Conservation (phyloP, 2,329 filamentous ascomycete species). For the Sclerotinia nivalis region DNA sequence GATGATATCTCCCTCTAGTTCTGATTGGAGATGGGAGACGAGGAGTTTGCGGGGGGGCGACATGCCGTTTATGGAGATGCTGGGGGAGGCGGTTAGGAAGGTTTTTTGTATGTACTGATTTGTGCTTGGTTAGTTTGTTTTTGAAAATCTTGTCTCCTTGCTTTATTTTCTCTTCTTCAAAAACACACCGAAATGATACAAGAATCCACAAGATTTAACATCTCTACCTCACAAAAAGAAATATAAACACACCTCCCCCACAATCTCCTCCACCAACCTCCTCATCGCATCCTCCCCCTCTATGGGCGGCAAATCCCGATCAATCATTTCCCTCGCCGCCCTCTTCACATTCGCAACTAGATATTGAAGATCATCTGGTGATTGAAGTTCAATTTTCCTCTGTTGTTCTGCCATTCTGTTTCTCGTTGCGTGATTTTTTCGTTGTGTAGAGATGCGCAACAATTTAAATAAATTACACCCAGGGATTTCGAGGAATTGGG, state of each 20-base stretch:
- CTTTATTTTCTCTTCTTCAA: too few species aligned
- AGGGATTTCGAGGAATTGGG: too few species aligned
- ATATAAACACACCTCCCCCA: conserved; percentile 54
- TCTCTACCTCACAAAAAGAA: not conserved
- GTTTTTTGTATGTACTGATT: conserved; percentile 61
- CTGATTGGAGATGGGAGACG: conserved; percentile 36
- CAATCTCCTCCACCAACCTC: conserved; percentile 58
- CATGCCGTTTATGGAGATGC: conserved; percentile 63
- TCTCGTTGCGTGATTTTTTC: not conserved
- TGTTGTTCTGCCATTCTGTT: conserved; percentile 47
- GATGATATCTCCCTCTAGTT: conserved; percentile 25
- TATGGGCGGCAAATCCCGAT: conserved; percentile 66
- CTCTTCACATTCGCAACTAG: conserved; percentile 68
- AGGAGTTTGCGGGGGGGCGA: conserved; percentile 45
- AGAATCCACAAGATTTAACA: not conserved
- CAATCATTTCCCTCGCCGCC: conserved; percentile 66
- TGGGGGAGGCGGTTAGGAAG: conserved; percentile 58
- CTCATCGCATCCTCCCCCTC: conserved; percentile 60
- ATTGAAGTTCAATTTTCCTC: conserved; percentile 78
- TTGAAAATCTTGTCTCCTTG: too few species aligned
- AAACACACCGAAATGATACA: not conserved
- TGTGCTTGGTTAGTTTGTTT: not conserved
- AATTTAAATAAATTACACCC: too few species aligned
- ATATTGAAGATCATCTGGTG: conserved; percentile 70
- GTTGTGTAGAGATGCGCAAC: not conserved